Base-by-base conservation (phyloP, 768 basidiomycete genomes). In the Amanita inopinata region DNA sequence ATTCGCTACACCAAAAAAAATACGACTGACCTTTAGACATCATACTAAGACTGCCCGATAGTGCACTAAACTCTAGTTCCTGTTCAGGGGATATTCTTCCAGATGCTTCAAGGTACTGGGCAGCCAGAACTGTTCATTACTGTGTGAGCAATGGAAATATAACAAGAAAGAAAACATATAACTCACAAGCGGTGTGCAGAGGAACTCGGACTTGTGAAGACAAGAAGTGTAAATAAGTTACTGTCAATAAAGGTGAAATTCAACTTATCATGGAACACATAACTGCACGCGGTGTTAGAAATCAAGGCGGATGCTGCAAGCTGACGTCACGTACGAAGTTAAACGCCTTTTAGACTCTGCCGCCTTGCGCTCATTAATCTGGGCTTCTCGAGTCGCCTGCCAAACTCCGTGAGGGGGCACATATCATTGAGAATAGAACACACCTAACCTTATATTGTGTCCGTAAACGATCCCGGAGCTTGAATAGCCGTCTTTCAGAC, bases 91-190 rank as follows among this genome's bases (percentile, higher is more conserved):
- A 70, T 33, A 94, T 73, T 1, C 75, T 73, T 5, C 82, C 77
- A 1, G 78, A 77, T 1, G 86, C 88, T 47, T 85, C 81, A 74
- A 94, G 80, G 54, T 97, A 94, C 63, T 96, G 92, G 12, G 93
- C 83, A 1, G 92, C 89, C 37, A 94, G 67, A 10, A 92, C 68
- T 70, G 35, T 11, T 11, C 27, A 28, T 14, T 22, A 17, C 3
- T 22, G 20, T 22, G 14, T 9, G 33, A 35, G 22, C n/a, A n/a
- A n/a, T n/a, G n/a, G n/a, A n/a, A 33, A 24, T 20, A 36, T 31
- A 56, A 57, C 32, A 46, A 60, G 28, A 20, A 12, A 35, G 38
- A 24, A 36, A 35, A 17, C 10, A 30, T 36, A n/a, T 7, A 12
- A 60, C 68, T 53, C 46, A 74, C 81, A 64, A 8, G 84, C 84